Conservation (phyloP, 306 rosid genomes). For the Carpinus viminea region DNA sequence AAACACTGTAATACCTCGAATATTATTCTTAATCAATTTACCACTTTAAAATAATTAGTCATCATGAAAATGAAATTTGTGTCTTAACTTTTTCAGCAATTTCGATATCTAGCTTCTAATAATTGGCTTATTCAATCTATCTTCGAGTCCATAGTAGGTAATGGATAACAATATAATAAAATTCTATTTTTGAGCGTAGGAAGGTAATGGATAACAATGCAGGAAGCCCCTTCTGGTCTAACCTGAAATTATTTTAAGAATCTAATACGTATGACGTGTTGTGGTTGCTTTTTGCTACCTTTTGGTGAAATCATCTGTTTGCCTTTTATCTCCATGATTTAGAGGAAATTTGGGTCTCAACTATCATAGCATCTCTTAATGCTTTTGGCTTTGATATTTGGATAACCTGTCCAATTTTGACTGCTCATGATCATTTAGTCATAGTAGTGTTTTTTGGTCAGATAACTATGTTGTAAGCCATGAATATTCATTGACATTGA, state of each 20-base stretch:
- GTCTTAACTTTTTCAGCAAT: neutral
- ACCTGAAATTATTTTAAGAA: neutral
- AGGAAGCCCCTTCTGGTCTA: neutral
- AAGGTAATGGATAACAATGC: neutral
- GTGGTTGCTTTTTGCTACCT: constrained; percentile 1
- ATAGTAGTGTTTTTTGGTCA: neutral
- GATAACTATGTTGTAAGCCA: neutral
- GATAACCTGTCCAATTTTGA: neutral
- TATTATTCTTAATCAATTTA: no score
- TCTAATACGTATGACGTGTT: neutral
- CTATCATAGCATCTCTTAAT: neutral
- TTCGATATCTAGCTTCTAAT: neutral
- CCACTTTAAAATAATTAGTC: no score
- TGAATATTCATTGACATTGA: neutral
- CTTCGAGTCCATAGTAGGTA: neutral
- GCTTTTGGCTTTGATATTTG: neutral
- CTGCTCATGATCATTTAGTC: neutral
- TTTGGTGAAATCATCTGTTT: neutral
- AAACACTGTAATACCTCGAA: no score
- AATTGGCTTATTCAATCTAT: neutral
- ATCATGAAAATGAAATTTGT: no score
- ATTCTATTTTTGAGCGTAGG: neutral
- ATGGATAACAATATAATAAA: neutral
- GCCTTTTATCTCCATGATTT: neutral
- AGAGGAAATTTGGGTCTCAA: neutral